Evolutionary conservation across 2,329 filamentous ascomycete genomes (phyloP).

Genomic region (Fusarium pseudocircinatum): DNA sequence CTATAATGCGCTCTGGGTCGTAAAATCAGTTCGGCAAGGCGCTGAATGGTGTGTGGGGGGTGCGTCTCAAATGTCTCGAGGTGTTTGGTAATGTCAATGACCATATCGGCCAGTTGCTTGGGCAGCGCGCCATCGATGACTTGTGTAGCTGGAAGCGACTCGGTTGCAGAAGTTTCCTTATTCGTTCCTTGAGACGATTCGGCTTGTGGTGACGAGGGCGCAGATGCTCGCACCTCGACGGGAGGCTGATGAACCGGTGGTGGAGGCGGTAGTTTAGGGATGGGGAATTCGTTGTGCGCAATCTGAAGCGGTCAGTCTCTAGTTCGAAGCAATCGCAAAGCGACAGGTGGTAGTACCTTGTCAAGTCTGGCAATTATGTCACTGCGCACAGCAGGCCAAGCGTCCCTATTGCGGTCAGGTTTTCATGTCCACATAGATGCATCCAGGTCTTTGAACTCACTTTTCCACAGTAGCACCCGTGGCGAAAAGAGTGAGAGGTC

Average conservation of each 20-base stretch:
- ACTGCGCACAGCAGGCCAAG: conserved; percentile 75
- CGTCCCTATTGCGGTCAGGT: conserved; percentile 60
- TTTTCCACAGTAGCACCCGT: conserved; percentile 63
- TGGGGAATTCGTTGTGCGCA: conserved; percentile 77
- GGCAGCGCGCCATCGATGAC: conserved; percentile 63
- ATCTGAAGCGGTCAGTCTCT: conserved; percentile 63
- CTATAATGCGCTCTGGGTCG: conserved; percentile 81
- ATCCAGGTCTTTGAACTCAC: conserved; percentile 52
- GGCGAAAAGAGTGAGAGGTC: conserved; percentile 59
- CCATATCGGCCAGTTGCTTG: conserved; percentile 69
- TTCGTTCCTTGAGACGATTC: conserved; percentile 66
- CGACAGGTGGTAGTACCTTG: conserved; percentile 52
- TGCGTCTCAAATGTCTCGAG: conserved; percentile 75
- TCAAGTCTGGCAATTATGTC: conserved; percentile 75
- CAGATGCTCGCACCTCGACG: conserved; percentile 56
- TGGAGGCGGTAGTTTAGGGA: conserved; percentile 66
- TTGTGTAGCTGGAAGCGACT: conserved; percentile 49
- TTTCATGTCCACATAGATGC: conserved; percentile 17
- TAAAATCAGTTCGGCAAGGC: conserved; percentile 86
- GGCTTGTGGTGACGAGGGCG: conserved; percentile 55
- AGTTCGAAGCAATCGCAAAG: not conserved
- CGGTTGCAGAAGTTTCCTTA: conserved; percentile 72
- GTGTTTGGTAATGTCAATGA: conserved; percentile 68
- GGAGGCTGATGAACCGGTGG: conserved; percentile 52
- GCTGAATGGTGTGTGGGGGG: conserved; percentile 93